A percentile compares a stretch with the other conserved stretches of the same genome.
These are phyloP conservation scores for Calonectria multiphialidica DNA, from an alignment of 2,329 filamentous ascomycete species.

Conservation along the genomic window DNA sequence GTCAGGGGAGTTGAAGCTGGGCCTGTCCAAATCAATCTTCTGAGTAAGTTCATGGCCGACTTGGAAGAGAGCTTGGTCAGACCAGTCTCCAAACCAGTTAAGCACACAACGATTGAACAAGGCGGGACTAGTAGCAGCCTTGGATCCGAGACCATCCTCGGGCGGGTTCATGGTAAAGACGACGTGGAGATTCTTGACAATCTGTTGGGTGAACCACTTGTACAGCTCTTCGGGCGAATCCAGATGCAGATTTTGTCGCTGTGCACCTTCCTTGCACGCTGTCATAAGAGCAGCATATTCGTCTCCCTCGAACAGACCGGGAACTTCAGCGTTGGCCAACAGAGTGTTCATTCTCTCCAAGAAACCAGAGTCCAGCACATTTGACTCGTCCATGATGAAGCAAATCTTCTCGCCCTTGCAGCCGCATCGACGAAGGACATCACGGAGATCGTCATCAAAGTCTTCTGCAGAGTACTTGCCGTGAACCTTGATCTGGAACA, in stretches of 20 bases:
- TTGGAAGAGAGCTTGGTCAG: constrained; percentile 98
- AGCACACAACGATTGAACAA: constrained; percentile 99
- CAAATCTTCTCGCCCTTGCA: constrained; percentile 99
- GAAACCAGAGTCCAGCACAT: constrained; percentile 98
- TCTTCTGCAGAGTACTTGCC: constrained; percentile 98
- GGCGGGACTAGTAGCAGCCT: constrained; percentile 96
- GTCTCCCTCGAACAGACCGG: constrained; percentile 98
- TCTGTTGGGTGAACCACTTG: constrained; percentile 99
- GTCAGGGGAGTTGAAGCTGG: constrained; percentile 87
- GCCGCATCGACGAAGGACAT: constrained; percentile 91
- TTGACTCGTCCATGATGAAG: constrained; percentile 99
- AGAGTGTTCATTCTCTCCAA: constrained; percentile 99
- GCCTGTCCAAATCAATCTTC: constrained; percentile 92
- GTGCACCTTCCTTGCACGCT: constrained; percentile 97
- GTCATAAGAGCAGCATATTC: constrained; percentile 99
- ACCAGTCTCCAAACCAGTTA: constrained; percentile 99
- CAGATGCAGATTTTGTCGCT: constrained; percentile 92
- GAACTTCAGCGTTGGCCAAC: constrained; percentile 98
- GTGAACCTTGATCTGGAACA: constrained; percentile 99
- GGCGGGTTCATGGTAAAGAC: constrained; percentile 99
- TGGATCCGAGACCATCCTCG: constrained; percentile 92
- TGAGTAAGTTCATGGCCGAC: constrained; percentile 96
- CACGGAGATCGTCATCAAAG: constrained; percentile 97
- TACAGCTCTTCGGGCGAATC: constrained; percentile 99
- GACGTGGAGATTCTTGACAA: constrained; percentile 98